These are phyloP conservation scores for Quercus tomentella DNA, from an alignment of 331 rosid genomes.

Conservation along the genomic window DNA sequence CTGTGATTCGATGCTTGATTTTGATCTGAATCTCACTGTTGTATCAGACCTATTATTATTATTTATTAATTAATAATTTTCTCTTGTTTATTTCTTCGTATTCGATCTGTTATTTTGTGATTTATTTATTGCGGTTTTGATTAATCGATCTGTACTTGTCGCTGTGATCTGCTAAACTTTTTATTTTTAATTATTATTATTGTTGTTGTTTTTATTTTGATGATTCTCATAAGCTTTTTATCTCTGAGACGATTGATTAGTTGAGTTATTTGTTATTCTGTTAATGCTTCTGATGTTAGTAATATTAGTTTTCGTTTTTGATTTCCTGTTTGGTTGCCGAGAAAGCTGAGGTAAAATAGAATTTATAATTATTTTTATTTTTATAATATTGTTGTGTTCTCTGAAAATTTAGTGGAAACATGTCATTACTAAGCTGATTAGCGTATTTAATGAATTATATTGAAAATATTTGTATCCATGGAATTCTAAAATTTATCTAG, in stretches of 20 bases:
- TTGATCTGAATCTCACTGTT: not conserved
- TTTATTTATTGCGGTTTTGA: not conserved
- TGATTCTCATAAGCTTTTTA: not conserved
- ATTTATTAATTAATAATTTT: not conserved
- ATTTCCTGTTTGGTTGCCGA: not conserved
- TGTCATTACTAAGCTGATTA: not conserved
- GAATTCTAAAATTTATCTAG: too few species aligned
- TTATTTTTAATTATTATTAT: too few species aligned
- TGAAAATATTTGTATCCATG: not conserved
- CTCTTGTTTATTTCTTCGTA: not conserved
- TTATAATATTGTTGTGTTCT: not conserved
- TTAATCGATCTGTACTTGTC: not conserved
- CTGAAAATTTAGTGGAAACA: not conserved
- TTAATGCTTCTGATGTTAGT: not conserved
- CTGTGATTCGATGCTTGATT: not conserved
- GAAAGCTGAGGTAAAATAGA: not conserved
- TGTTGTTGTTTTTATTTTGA: not conserved
- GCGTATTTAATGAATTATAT: not conserved
- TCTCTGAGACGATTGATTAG: not conserved
- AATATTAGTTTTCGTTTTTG: not conserved
- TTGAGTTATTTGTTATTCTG: not conserved
- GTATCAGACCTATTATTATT: not conserved
- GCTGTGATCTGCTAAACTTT: not conserved
- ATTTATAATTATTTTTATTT: not conserved
- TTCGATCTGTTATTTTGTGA: not conserved